Evolutionary conservation across 495 filamentous ascomycete genomes (phyloP).

Genomic region (Daldinia childiae): DNA sequence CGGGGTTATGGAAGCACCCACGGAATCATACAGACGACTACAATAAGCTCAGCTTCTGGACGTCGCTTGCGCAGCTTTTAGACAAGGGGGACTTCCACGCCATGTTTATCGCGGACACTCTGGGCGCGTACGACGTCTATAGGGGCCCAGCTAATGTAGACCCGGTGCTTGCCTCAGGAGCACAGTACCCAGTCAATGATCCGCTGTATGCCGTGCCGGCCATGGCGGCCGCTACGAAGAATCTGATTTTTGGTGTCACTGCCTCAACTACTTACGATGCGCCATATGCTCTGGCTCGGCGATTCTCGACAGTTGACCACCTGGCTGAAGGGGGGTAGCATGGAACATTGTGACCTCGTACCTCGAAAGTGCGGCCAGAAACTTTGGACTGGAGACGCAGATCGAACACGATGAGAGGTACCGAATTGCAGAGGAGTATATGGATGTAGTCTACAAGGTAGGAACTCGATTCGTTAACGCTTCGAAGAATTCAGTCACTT

Average conservation of each 20-base stretch:
- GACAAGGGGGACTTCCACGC: slow-evolving; percentile 61
- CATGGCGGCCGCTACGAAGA: slow-evolving; percentile 57
- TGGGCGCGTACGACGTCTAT: slow-evolving; percentile 67
- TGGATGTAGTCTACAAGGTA: slow-evolving; percentile 68
- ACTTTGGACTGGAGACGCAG: slow-evolving; percentile 63
- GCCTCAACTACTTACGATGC: slow-evolving; percentile 67
- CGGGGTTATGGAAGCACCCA: slow-evolving; percentile 64
- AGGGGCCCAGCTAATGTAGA: slow-evolving; percentile 64
- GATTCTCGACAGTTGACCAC: slow-evolving; percentile 68
- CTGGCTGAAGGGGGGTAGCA: slow-evolving; percentile 64
- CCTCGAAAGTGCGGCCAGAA: slow-evolving; percentile 67
- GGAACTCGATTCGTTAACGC: neutral
- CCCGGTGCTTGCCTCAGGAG: slow-evolving; percentile 62
- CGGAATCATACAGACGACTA: slow-evolving; percentile 63
- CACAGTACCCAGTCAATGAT: slow-evolving; percentile 68
- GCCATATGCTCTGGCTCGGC: slow-evolving; percentile 67
- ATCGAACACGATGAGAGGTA: slow-evolving; percentile 68
- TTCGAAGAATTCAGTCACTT: slow-evolving; percentile 18
- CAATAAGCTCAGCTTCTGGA: slow-evolving; percentile 57
- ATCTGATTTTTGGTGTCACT: slow-evolving; percentile 67
- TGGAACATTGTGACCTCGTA: slow-evolving; percentile 73
- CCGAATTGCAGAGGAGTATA: slow-evolving; percentile 67
- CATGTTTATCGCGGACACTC: slow-evolving; percentile 62
- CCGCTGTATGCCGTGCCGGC: slow-evolving; percentile 50
- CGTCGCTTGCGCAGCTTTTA: slow-evolving; percentile 54